Evolutionary conservation across 805 yeast species (phyloP), one percentile per base, ranked within the genome.

Genomic region (Candida orba): DNA sequence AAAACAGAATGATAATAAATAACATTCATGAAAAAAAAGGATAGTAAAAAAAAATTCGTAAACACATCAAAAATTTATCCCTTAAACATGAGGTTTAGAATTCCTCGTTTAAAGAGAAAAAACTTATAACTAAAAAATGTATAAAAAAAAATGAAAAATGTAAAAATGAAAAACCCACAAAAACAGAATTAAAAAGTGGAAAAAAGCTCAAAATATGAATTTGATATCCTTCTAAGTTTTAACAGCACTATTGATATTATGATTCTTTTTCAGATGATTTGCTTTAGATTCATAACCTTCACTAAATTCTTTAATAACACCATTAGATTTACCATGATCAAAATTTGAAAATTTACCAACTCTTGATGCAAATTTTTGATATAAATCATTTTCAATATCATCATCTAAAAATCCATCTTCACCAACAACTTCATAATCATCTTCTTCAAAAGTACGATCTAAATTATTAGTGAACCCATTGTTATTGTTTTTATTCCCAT

Each of bases 351-450:
- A 30, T 20, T 46, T 46, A 20, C 56, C 62, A 41, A 55, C 60
- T 18, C 56, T 46, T 20, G 48, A 42, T 4, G 51, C 58, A 40
- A 52, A 56, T 5, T 31, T 52, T 34, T 45, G 37, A 37, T 51
- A 55, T 23, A 47, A 41, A 4, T 49, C 54, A 10, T 52, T 36
- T 14, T 49, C 43, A 40, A 55, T 54, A 34, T 55, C 59, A 29
- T 56, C 60, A 33, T 36, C 43, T 8, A 36, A 27, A 20, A 29
- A 14, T 6, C 32, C 44, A 42, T 49, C 53, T 22, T 40, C 49
- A 22, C 48, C 52, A 38, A 46, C 53, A 12, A 39, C 32, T 14
- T 43, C 44, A 25, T 29, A 44, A 12, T 34, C 52, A 43, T 50
- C 59, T 32, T 54, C 55, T 4, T 51, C 50, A 31, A 41, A 45